A percentile compares a stretch with the other conserved stretches of the same genome.
phyloP scores from a whole-genome alignment of 2,329 filamentous ascomycete species.

The Chaetomium sp. region DNA sequence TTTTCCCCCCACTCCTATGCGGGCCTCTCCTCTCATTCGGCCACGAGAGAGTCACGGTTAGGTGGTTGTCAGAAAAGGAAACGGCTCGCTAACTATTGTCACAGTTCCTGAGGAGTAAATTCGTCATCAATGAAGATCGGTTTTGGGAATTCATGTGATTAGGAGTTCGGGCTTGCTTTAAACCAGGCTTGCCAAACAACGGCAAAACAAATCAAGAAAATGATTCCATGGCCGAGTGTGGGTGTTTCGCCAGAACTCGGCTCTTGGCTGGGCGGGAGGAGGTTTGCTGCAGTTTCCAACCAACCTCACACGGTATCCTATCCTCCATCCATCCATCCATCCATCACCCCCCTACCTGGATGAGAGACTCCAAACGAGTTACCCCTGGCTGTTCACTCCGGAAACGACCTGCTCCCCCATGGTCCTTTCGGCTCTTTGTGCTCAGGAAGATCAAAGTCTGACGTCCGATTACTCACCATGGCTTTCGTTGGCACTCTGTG shows the following conservation, averaged over 20 bases:
- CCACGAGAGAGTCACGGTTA: neutral
- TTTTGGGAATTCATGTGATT: conserved; percentile 49
- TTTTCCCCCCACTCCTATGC: conserved; percentile 30
- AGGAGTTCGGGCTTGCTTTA: conserved; percentile 58
- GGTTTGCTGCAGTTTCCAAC: conserved; percentile 2
- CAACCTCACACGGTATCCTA: neutral
- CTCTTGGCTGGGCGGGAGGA: conserved; percentile 12
- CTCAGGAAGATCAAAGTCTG: conserved; percentile 67
- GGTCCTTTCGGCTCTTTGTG: conserved; percentile 71
- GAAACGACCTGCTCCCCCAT: conserved; percentile 66
- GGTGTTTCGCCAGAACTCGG: conserved; percentile 27
- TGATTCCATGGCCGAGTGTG: conserved; percentile 38
- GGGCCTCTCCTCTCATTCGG: no score
- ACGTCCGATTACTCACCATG: conserved; percentile 69
- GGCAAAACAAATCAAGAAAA: conserved; percentile 45
- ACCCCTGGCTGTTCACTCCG: conserved; percentile 78
- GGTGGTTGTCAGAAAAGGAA: neutral
- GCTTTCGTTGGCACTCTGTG: conserved; percentile 49
- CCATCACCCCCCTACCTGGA: neutral
- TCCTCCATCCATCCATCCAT: no score
- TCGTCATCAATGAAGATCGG: conserved; percentile 36
- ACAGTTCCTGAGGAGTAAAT: conserved; percentile 84
- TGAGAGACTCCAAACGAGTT: neutral
- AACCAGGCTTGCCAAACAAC: conserved; percentile 47
- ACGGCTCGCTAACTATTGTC: conserved; percentile 19